phyloP scores from a whole-genome alignment of 352 stramenopile genomes.

The Globisporangium polare region DNA sequence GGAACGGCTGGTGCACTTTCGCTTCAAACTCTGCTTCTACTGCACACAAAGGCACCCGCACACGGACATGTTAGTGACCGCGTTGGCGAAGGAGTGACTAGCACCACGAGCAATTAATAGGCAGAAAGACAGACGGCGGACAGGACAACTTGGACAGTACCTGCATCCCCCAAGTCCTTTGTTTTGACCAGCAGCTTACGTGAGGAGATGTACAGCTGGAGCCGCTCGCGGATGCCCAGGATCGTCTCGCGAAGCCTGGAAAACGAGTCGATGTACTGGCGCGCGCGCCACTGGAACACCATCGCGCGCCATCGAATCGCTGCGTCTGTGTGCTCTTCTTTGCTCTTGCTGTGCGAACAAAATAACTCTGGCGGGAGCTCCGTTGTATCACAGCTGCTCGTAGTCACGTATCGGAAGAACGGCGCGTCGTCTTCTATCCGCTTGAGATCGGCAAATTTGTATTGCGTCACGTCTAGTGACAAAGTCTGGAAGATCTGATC shows the following conservation, averaged over 20 bases:
- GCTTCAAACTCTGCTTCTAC: conserved; percentile 85
- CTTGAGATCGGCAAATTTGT: conserved; percentile 49
- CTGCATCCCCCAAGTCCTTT: conserved; percentile 57
- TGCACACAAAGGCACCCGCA: conserved; percentile 32
- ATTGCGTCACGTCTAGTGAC: conserved; percentile 56
- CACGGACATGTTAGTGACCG: conserved; percentile 1
- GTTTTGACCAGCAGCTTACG: conserved; percentile 26
- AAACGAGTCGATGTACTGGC: conserved; percentile 64
- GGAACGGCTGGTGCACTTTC: conserved; percentile 75
- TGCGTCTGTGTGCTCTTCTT: conserved; percentile 11
- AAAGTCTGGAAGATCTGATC: conserved; percentile 52
- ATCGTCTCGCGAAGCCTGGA: conserved; percentile 44
- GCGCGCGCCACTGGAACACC: conserved; percentile 67
- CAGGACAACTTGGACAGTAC: conserved; percentile 23
- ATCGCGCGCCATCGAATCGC: conserved; percentile 46
- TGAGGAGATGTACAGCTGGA: conserved; percentile 28
- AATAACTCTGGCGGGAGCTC: conserved; percentile 20
- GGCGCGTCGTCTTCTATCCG: conserved; percentile 60
- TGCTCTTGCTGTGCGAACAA: neutral
- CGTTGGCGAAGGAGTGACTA: neutral
- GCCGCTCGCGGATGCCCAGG: conserved; percentile 45
- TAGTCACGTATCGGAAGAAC: conserved; percentile 13
- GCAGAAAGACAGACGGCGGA: conserved; percentile 1
- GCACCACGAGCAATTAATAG: neutral
- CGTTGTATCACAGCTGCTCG: neutral